Base-by-base conservation (phyloP, 2,329 filamentous ascomycete genomes). In the Chaetomium sp. region DNA sequence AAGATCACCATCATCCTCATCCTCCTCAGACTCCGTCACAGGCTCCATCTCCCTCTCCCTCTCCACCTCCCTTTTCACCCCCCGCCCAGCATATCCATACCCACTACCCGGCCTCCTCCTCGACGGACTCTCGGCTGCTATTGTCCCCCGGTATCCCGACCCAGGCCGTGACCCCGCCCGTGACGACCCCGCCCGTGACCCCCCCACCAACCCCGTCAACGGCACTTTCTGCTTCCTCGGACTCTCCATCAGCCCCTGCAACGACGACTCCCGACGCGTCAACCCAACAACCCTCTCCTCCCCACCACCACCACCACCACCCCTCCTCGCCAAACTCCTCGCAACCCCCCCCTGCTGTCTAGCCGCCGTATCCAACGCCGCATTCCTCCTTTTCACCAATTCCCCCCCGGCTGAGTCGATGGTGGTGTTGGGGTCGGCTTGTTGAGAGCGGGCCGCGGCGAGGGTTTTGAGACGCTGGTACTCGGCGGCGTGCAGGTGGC, bases 401-500 rank as follows among this genome's bases (percentile, higher is more conserved):
- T n/a, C n/a, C n/a, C n/a, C n/a, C n/a, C n/a, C n/a, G n/a, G n/a
- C n/a, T n/a, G n/a, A n/a, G n/a, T n/a, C n/a, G n/a, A n/a, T n/a
- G n/a, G n/a, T n/a, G n/a, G 66, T 70, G 57, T 82, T 80, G 8
- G 74, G 70, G 19, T 75, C 75, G 0, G 77, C 77, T 59, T 84
- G 84, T 49, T 79, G 76, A 8, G 73, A 67, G 19, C 19, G 3
- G 19, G 19, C 19, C 60, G 74, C 79, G 3, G 82, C 80, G 38
- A 75, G 71, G 37, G 74, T 71, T 68, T 86, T 87, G 45, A 89
- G 77, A 4, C 85, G 79, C 56, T 83, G 76, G 67, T 92, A 92
- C 68, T 91, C 88, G 12, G 84, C 86, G n/a, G 84, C 80, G 66
- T 91, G 88, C 1, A 92, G 77, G 68, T 91, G 87, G 5, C 79